Evolutionary conservation across 306 rosid species (phyloP), one percentile per base, ranked within the genome.

Genomic region (Cyamopsis tetragonoloba): DNA sequence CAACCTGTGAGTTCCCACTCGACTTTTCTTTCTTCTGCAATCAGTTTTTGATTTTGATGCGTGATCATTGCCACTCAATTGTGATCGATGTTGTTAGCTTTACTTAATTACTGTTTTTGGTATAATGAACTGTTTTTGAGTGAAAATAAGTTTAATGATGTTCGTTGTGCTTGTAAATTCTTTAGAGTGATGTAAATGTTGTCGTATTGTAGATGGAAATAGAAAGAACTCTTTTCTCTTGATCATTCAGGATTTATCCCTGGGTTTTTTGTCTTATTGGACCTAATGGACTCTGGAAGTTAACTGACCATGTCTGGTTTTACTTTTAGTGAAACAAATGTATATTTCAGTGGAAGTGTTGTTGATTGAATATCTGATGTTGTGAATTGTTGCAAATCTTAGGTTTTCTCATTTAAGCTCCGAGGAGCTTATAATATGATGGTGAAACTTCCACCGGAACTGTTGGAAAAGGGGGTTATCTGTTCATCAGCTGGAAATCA

Each of bases 401-500:
- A 93, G 97, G 97, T 90, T 59, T 93, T 86, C 76, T 93, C 99
- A 22, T 93, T 90, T 66, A 93, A 93, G 96, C 77, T 93, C 24
- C 91, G 99, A 1, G 99, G 97, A 71, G 99, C 99, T 64, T 90
- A 93, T 74, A 93, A 93, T 70, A 90, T 90, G 99, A 93, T 90
- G 99, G 99, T 84, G 23, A 93, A 88, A 74, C 86, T 93, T 67
- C 57, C 90, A 0, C 60, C 32, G 37, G 95, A 93, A 20, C 81
- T 72, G 71, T 79, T 93, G 82, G 86, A 82, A 17, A 83, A 62
- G 48, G 99, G 99, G 77, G 96, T 90, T 54, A 88, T 93, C 38
- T 93, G 99, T 75, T 93, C 99, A 9, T 93, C 97, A 4, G 99
- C 99, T 23, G 99, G 99, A 70, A 93, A 93, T 74, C 99, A 93